Conservation (phyloP, 306 rosid genomes). For the Corylus heterophylla region DNA sequence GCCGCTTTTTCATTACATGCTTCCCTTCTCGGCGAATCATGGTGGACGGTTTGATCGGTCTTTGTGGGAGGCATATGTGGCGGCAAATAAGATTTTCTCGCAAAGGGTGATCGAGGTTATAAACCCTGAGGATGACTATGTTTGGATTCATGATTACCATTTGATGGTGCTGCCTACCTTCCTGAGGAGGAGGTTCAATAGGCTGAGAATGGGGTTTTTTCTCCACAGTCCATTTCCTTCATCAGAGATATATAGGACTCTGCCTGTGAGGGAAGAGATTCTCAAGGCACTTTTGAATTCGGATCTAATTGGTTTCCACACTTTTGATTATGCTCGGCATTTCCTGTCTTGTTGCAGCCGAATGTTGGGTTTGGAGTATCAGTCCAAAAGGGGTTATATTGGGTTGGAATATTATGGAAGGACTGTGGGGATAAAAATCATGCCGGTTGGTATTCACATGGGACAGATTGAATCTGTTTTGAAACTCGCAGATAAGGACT, state of each 20-base stretch:
- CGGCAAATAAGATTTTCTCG: constrained; percentile 65
- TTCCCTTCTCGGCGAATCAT: constrained; percentile 58
- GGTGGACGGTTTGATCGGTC: constrained; percentile 68
- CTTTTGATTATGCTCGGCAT: constrained; percentile 77
- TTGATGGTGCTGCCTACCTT: constrained; percentile 68
- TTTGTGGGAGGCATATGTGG: constrained; percentile 71
- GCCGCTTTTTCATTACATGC: constrained; percentile 76
- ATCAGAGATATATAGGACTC: constrained; percentile 65
- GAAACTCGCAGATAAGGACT: constrained; percentile 51
- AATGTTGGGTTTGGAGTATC: constrained; percentile 68
- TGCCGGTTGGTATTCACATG: constrained; percentile 77
- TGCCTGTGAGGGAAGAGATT: constrained; percentile 69
- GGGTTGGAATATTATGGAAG: constrained; percentile 73
- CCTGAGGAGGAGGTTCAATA: constrained; percentile 64
- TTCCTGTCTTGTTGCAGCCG: constrained; percentile 72
- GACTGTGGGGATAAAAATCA: constrained; percentile 64
- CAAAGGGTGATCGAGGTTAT: constrained; percentile 68
- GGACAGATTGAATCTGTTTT: constrained; percentile 60
- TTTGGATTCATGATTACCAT: constrained; percentile 78
- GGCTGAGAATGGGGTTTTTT: constrained; percentile 67
- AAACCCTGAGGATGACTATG: constrained; percentile 67
- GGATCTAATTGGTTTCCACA: constrained; percentile 69
- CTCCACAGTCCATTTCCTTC: constrained; percentile 73
- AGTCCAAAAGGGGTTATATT: constrained; percentile 70
- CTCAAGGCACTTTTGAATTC: constrained; percentile 65